Base-by-base conservation (phyloP, 2,329 filamentous ascomycete genomes). In the Clarireedia hainanense region DNA sequence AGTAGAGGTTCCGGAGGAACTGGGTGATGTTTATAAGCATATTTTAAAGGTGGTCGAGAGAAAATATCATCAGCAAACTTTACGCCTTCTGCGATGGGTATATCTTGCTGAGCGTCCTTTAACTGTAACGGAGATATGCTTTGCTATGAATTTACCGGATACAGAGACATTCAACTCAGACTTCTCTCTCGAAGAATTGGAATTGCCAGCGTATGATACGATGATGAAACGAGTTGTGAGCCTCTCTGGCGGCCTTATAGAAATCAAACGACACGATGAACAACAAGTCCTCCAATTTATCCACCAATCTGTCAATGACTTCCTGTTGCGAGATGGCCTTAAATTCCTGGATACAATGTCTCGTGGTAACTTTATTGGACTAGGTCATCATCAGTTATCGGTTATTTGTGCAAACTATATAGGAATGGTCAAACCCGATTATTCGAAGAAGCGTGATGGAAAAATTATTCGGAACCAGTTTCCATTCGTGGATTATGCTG, bases 281-380 rank as follows among this genome's bases (percentile, higher is more conserved):
- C 24, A 36, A 27, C 47, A 52, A 17, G 67, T 58, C 0, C 68
- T 73, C 15, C 73, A 74, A 57, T 74, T 71, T 51, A 70, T 70
- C 50, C 67, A 71, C 50, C 66, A 69, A 58, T 68, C 65, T 9
- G 61, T 73, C 56, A 60, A 65, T 43, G 69, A 74, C 37, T 74
- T 70, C 53, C 59, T 74, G 14, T 57, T 71, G 4, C 67, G 69
- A 55, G 65, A 69, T 47, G 53, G 58, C 23, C 50, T 52, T 52
- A 1, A 40, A 40, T 47, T 46, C 24, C 36, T 52, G 10, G 40
- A 52, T n/a, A 52, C 43, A 27, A 46, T 12, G 2, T 36, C 39
- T 43, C 23, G 34, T 52, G 39, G 36, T 46, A 43, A 55, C 30
- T 37, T 26, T 20, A 55, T 59, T 14, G 50, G 55, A 57, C 47